A percentile compares a stretch with the other conserved stretches of the same genome.
These are phyloP conservation scores for Lentithecium fluviatile DNA, from an alignment of 495 filamentous ascomycete species.

Conservation along the genomic window DNA sequence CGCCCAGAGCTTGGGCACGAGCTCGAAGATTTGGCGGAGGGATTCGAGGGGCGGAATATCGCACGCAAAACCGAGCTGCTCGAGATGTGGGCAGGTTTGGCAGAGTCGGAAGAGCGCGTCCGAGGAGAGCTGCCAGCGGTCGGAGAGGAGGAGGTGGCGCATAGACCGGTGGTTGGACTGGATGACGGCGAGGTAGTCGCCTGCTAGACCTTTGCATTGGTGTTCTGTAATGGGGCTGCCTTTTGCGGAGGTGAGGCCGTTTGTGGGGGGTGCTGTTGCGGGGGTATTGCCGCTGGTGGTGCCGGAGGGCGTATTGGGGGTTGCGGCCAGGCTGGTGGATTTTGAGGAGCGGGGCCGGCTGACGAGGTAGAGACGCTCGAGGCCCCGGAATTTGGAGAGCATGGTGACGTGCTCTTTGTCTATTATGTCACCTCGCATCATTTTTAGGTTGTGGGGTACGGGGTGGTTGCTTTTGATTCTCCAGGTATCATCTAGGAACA, in stretches of 20 bases:
- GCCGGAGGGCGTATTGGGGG: conserved; percentile 16
- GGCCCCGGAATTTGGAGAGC: conserved; percentile 12
- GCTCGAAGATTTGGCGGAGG: conserved; percentile 35
- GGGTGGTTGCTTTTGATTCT: conserved; percentile 37
- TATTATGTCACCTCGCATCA: conserved; percentile 48
- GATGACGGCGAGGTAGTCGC: conserved; percentile 40
- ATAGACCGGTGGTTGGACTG: conserved; percentile 50
- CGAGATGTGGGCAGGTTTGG: conserved; percentile 56
- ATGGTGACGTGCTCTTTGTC: conserved; percentile 36
- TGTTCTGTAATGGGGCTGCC: conserved; percentile 17
- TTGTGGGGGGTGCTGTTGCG: too few relatives aligned
- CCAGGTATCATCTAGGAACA: conserved; percentile 59
- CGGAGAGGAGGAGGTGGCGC: conserved; percentile 57
- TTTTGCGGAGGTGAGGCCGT: background rate
- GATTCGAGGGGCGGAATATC: conserved; percentile 11
- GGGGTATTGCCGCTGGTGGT: too few relatives aligned
- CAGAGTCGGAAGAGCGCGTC: conserved; percentile 53
- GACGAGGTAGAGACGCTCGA: conserved; percentile 40
- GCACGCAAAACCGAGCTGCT: conserved; percentile 49
- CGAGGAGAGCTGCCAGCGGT: conserved; percentile 55
- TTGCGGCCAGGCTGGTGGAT: conserved; percentile 20
- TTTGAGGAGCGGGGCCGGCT: conserved; percentile 11
- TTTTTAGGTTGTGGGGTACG: conserved; percentile 33
- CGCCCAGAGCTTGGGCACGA: conserved; percentile 39
- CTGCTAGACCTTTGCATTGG: conserved; percentile 29